Evolutionary conservation across 2,329 filamentous ascomycete genomes (phyloP).

Genomic region (Nemania sp.): DNA sequence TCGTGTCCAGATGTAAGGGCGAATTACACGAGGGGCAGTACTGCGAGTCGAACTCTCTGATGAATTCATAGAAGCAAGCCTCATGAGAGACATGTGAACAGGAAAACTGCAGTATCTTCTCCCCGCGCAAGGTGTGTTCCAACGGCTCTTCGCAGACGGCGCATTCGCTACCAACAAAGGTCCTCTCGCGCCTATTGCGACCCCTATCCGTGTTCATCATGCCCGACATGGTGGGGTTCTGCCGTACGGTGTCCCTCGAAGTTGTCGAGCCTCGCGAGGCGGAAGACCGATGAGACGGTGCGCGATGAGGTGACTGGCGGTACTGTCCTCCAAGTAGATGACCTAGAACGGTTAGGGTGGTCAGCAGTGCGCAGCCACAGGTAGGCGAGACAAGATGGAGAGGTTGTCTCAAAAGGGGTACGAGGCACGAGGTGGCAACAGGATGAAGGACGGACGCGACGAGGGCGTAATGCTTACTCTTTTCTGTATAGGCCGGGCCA

Average conservation of each 20-base stretch:
- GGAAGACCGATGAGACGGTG: constrained; percentile 47
- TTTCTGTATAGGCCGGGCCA: constrained; percentile 46
- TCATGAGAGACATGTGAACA: constrained; percentile 98
- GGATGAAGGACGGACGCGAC: constrained; percentile 3
- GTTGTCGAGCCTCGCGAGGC: constrained; percentile 44
- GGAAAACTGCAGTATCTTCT: constrained; percentile 92
- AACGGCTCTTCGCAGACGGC: constrained; percentile 95
- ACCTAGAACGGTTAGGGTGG: constrained; percentile 39
- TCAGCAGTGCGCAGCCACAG: constrained; percentile 33
- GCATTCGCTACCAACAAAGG: constrained; percentile 93
- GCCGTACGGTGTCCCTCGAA: constrained; percentile 44
- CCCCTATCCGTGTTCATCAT: constrained; percentile 76
- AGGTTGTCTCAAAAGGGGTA: constrained; percentile 15
- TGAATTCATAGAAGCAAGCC: constrained; percentile 98
- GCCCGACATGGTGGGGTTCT: constrained; percentile 56
- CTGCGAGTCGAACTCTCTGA: constrained; percentile 90
- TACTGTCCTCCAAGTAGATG: constrained; percentile 45
- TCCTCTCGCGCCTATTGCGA: constrained; percentile 83
- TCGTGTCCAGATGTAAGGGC: constrained; percentile 88
- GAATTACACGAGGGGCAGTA: constrained; percentile 94
- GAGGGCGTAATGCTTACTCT: constrained; percentile 44
- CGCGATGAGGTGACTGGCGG: constrained; percentile 37
- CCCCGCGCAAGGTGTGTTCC: constrained; percentile 91
- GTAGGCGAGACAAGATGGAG: constrained; percentile 18
- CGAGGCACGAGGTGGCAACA: constrained; percentile 28